A percentile compares a stretch with the other conserved stretches of the same genome.
phyloP scores from a whole-genome alignment of 1,139 yeast genomes.

The Candida sp. region DNA sequence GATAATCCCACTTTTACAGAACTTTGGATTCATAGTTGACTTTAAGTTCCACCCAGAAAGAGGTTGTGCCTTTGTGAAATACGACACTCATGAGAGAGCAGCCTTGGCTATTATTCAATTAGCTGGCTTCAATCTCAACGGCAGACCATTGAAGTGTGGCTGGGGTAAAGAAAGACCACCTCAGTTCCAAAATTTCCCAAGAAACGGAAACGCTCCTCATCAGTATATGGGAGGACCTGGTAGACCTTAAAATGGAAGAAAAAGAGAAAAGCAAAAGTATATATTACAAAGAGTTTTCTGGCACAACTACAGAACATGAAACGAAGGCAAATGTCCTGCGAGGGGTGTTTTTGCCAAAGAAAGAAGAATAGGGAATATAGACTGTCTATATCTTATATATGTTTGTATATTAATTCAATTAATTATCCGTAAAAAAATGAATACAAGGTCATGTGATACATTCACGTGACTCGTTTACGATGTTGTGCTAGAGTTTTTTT shows the following conservation, averaged over 20 bases:
- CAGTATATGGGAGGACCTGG: slow-evolving; percentile 27
- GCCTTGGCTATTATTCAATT: slow-evolving; percentile 87
- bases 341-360: neutral
- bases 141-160: slow-evolving; percentile 81
- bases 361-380: neutral
- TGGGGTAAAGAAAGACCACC: slow-evolving; percentile 80
- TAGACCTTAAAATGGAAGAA: slow-evolving; percentile 5
- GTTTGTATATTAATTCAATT: neutral
- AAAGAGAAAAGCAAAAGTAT: neutral
- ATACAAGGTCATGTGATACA: too few species aligned
- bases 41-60: slow-evolving; percentile 82
- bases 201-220: slow-evolving; percentile 32
- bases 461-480: too few species aligned
- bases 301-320: neutral
- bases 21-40: slow-evolving; percentile 82
- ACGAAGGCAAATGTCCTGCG: neutral
- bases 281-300: neutral
- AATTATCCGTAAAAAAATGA: neutral
- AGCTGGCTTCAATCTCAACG: slow-evolving; percentile 75
- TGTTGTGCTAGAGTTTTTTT: too few species aligned
- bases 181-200: slow-evolving; percentile 38
- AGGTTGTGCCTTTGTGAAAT: slow-evolving; percentile 86
- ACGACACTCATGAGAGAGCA: slow-evolving; percentile 87
- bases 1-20: slow-evolving; percentile 75
- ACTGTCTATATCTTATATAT: slow-evolving; percentile 1